Base-by-base conservation (phyloP, 352 stramenopile species). In the Elongisporangium prolatum region DNA sequence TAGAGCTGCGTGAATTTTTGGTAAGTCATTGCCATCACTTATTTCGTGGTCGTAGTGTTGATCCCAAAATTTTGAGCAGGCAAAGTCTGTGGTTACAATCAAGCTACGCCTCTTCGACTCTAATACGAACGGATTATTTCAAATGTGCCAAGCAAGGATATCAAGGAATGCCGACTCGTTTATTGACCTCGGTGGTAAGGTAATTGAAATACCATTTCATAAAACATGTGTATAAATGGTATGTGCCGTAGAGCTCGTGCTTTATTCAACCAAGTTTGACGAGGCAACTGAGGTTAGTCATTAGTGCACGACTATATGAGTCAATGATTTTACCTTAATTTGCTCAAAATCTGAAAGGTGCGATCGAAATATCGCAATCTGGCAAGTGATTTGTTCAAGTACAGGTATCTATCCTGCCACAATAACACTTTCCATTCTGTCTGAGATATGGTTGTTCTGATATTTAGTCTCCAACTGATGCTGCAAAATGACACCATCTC, bases 341-440 rank as follows among this genome's bases (percentile, higher is more conserved):
- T 21, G 13, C 65, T 49, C 59, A 10, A 10, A n/a, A 50, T 28
- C 37, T 54, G 16, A 55, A 50, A 89, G 84, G 63, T 89, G 50
- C 67, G 75, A 51, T 58, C 60, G 7, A 77, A 66, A 40, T 91
- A 93, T 66, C 67, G 65, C 14, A 34, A 38, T 1, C 71, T 93
- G n/a, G 79, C 80, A n/a, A 59, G 66, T 20, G 59, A 81, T 20
- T 54, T 91, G 21, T 91, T 90, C 52, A 89, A 71, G 54, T 78
- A 77, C 48, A 66, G 77, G 84, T 90, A 69, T 3, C 44, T 38
- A 6, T 21, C 21, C 34, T 59, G 14, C 4, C 24, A 34, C 22
- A 14, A 9, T 40, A 40, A 40, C 28, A 13, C 4, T 40, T 8
- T 40, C 28, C 5, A 40, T 14, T 40, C 28, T n/a, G 18, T 44